Base-by-base conservation (phyloP, 2,329 filamentous ascomycete genomes). In the Alternaria panax region DNA sequence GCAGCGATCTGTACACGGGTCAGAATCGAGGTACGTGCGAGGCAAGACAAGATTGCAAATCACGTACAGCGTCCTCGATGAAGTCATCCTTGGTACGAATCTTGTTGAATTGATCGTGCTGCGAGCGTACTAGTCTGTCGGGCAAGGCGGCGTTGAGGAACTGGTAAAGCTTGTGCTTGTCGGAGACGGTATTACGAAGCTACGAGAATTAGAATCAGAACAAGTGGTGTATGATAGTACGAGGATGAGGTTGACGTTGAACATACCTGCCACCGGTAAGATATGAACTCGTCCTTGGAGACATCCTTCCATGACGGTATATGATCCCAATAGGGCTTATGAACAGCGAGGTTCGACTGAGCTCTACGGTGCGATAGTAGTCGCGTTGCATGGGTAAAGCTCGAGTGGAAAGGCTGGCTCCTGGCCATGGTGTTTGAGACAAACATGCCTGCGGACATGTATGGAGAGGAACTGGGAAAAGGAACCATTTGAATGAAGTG, bases 241-340 rank as follows among this genome's bases (percentile, higher is more conserved):
- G 32, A 2, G 18, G 14, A 28, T 14, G 14, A 24, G 18, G 52
- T n/a, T 14, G 16, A 25, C 11, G 16, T 9, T 11, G n/a, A 36
- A 80, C 82, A 72, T 76, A 86, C 85, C 64, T 84, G 83, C 84
- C 85, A 88, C 11, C 77, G 71, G 59, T 87, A 85, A 32, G 79
- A 84, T 20, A 85, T 75, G 62, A 87, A 88, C 0, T 85, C 75
- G 2, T 81, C 72, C 3, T 75, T 66, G 0, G 82, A 67, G 0
- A 86, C 78, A 62, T 85, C 66, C 54, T 80, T 76, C 84, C 85
- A 88, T 22, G 79, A 68, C 1, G 80, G 73, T 16, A 87, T 77
- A 16, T 79, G 80, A 22, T 81, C 80, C 85, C 85, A 87, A 63
- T 86, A 87, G 43, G 58, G 63, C 3, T 69, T 66, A 30, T 63